Base-by-base conservation (phyloP, 106 monocot genomes). In the Acanthochlamys bracteata region DNA sequence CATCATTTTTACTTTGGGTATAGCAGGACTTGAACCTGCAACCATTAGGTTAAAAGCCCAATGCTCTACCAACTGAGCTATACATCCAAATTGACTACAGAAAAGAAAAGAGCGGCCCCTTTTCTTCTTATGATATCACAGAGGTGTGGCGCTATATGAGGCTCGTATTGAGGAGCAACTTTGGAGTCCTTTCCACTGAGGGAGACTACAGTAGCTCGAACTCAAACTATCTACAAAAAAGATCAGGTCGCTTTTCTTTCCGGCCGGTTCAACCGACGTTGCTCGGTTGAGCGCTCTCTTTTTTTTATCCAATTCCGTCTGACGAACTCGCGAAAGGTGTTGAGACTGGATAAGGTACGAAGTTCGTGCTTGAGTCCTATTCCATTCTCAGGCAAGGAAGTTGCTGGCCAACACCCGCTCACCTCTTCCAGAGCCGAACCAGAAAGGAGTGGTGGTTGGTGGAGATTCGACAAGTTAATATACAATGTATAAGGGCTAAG, bases 231-330 rank as follows among this genome's bases (percentile, higher is more conserved):
- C 59, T 59, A 59, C 59, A 11, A 59, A 24, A 59, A 59, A 59
- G 59, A 11, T 26, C 3, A 59, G 59, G 59, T 59, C 25, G 25
- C 26, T n/a, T 26, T 59, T 59, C 59, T 59, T 59, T 24, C 10
- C 9, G 45, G 43, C 43, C 19, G 63, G 63, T 63, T 63, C 43
- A 42, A 63, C 43, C 63, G 43, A 63, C 63, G 20, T 63, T 63
- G 63, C 46, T 63, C 63, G 63, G 63, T 63, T 63, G 43, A 63
- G 63, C 63, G 46, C 43, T 45, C 63, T 63, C 42, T 63, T 63
- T 66, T 53, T 24, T 59, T 26, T 26, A 25, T 59, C 59, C 59
- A 59, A 33, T 59, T 25, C 59, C 12, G 25, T 33, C 59, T 25
- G 17, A 25, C 59, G 2, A 59, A 25, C 17, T 59, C 59, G 25